Percentiles rank a stretch among this genome's conserved stretches.
These are phyloP conservation scores for Lupinus albus DNA, from an alignment of 306 rosid species.

Conservation along the genomic window DNA sequence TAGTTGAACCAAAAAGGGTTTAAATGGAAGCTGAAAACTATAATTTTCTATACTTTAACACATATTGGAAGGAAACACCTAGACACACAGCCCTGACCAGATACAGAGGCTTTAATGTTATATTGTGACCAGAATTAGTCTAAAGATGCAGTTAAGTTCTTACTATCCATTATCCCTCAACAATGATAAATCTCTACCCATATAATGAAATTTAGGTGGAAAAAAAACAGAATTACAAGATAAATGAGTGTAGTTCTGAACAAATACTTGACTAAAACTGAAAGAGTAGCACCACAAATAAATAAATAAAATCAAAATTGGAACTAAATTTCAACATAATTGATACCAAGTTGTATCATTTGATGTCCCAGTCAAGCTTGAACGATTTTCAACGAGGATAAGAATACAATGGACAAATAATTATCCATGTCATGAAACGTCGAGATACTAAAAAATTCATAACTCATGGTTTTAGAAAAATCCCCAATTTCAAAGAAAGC, in stretches of 20 bases:
- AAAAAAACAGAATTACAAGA: background rate
- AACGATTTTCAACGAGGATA: conserved; percentile 14
- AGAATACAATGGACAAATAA: background rate
- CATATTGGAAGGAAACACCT: background rate
- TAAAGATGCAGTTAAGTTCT: conserved; percentile 5
- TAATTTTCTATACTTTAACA: too few relatives aligned
- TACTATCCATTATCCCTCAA: conserved; percentile 17
- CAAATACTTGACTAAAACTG: background rate
- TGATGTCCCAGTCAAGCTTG: background rate
- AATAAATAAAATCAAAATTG: background rate
- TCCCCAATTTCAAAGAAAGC: background rate
- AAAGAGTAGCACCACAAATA: background rate
- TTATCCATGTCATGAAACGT: conserved; percentile 2
- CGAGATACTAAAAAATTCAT: background rate
- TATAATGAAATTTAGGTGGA: conserved; percentile 8
- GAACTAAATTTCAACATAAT: conserved; percentile 23
- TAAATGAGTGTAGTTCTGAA: background rate
- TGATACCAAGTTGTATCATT: background rate
- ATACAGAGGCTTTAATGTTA: background rate
- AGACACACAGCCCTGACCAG: background rate
- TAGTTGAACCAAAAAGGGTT: conserved; percentile 11
- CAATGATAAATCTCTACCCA: background rate
- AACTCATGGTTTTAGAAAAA: background rate
- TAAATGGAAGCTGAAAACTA: background rate
- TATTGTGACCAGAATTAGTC: background rate